Evolutionary conservation across 2,329 filamentous ascomycete species (phyloP), one percentile per base, ranked within the genome.

Genomic region (Cladosporium sp.): DNA sequence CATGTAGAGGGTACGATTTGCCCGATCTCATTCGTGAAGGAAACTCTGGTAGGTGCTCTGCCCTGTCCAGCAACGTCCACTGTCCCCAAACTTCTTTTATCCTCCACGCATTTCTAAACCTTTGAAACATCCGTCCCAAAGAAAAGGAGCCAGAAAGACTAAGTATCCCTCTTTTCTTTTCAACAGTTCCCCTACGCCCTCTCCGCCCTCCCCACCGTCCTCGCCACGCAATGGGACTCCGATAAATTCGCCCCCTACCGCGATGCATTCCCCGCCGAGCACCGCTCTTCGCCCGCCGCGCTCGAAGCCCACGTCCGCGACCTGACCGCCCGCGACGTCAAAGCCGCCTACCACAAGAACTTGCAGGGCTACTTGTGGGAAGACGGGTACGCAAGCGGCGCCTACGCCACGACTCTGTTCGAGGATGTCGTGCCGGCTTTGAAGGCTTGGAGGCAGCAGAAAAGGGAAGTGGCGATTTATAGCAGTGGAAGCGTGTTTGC

Each of bases 1-100:
- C 55, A 57, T 62, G 58, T 65, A 92, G 89, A 92, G 81, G 89
- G 89, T 63, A 92, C 89, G 51, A 86, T 92, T 63, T 92, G 88
- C 73, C 88, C 88, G 66, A 91, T 92, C 72, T 90, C 87, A 66
- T 92, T 92, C 75, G 89, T 92, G 75, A 90, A 90, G 76, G 87
- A 92, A 73, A 84, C 89, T 64, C 78, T 92, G 77, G 89, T 92
- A 84, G 83, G 88, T 49, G 6, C 38, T 43, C 19, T 70, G 57
- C 38, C 30, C 30, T 25, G 25, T 25, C 25, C 30, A 34, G 30
- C 30, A 34, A 34, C 11, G 30, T 34, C 30, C 11, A 34, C 11
- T 34, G 8, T 40, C 38, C 38, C 38, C 12, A 19, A 40, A 14
- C 30, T 3, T 8, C 8, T 11, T 9, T 12, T 11, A 34, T 12